Conservation (phyloP, 192 early-diverging fungal genomes). For the Chytriomyces confervae region DNA sequence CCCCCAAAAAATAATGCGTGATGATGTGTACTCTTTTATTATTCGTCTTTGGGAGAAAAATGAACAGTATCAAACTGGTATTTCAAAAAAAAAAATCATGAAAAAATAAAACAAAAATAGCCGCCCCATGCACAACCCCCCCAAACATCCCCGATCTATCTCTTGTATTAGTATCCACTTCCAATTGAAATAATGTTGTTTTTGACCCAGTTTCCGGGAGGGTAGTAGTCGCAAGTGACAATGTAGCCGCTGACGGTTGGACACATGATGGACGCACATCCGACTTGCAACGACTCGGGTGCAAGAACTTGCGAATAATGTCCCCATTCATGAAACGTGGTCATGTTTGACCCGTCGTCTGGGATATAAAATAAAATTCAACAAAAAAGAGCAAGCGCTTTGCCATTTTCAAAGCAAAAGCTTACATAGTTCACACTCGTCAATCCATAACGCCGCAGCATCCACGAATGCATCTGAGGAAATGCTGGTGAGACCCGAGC, state of each 20-base stretch:
- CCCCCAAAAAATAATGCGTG: not conserved
- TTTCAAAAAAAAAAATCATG: too few species aligned
- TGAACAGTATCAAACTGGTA: too few species aligned
- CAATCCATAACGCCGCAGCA: not conserved
- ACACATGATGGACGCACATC: slow-evolving; percentile 1
- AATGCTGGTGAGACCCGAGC: not conserved
- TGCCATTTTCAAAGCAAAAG: not conserved
- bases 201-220: not conserved
- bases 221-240: slow-evolving; percentile 15
- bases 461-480: not conserved
- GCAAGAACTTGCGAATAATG: slow-evolving; percentile 30
- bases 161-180: slow-evolving; percentile 1
- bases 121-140: too few species aligned
- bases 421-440: not conserved
- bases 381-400: not conserved
- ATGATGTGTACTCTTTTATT: too few species aligned
- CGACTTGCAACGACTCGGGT: slow-evolving; percentile 2
- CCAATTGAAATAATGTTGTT: not conserved
- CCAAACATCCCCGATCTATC: too few species aligned
- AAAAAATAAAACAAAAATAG: too few species aligned
- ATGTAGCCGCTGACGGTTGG: not conserved
- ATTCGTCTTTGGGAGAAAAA: too few species aligned
- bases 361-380: too few species aligned
- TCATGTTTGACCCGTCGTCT: slow-evolving; percentile 17
- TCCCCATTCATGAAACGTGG: slow-evolving; percentile 14